Base-by-base conservation (phyloP, 2,329 filamentous ascomycete species). In the Trichoderma simmonsii region DNA sequence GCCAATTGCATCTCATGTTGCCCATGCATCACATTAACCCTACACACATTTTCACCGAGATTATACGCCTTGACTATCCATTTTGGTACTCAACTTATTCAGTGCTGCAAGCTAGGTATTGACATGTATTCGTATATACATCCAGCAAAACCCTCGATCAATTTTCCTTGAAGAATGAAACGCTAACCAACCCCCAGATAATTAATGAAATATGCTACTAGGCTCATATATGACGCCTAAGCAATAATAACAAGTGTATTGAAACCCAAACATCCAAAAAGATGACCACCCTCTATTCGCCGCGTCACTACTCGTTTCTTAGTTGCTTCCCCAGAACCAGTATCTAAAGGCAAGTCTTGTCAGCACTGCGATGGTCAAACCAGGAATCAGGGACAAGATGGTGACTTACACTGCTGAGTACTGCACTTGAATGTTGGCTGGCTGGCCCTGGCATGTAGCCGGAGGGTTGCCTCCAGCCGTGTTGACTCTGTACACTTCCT, bases 391-490 rank as follows among this genome's bases (percentile, higher is more conserved):
- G 15, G 32, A 28, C 4, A 21, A 34, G 36, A 43, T 26, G 48
- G 26, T 36, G 86, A 91, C 91, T 88, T 93, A 98, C 87, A 95
- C 89, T 56, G 95, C 90, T 36, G 93, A 86, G 82, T 98, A 98
- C 78, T 95, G 86, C 15, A 97, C 89, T 73, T 91, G 84, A 75
- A 98, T 95, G 1, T 82, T 78, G 12, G 86, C 84, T 0, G 85
- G 80, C 85, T 89, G 86, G 12, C 89, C 92, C 39, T 87, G 80
- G 80, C 95, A 98, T 0, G 90, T 92, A 30, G 87, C 84, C 0
- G 95, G 95, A 2, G 94, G 83, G 61, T 87, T 88, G 12, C 95
- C 95, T 30, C 94, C 95, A 1, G 92, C 94, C 12, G 95, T 98
- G 77, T 93, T 87, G 59, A 98, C 83, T 14, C 95, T 89, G 83